These are phyloP conservation scores for Elasticomyces elasticus DNA, from an alignment of 495 filamentous ascomycete species.

Conservation along the genomic window DNA sequence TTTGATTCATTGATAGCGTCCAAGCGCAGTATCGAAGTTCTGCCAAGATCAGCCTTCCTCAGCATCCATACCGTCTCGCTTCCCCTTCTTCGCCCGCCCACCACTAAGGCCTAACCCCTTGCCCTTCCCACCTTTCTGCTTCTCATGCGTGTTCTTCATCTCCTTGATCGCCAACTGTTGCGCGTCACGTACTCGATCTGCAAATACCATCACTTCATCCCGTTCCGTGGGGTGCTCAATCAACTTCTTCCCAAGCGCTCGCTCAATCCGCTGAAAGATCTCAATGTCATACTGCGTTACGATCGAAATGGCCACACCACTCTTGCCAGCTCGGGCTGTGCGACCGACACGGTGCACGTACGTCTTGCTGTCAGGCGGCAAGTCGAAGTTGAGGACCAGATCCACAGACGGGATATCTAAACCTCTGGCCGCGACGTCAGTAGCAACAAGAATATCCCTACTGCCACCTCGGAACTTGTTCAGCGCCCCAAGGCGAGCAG, in stretches of 20 bases:
- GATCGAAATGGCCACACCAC: conserved; percentile 69
- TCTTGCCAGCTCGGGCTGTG: conserved; percentile 82
- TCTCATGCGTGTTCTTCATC: conserved; percentile 77
- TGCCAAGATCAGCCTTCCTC: conserved; percentile 69
- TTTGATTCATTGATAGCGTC: conserved; percentile 4
- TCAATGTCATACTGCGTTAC: conserved; percentile 92
- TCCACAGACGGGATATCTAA: conserved; percentile 92
- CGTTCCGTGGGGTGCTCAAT: conserved; percentile 55
- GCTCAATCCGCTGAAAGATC: conserved; percentile 74
- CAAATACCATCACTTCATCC: conserved; percentile 83
- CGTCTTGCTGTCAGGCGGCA: conserved; percentile 75
- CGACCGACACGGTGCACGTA: conserved; percentile 94
- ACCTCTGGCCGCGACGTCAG: conserved; percentile 88
- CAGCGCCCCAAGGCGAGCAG: conserved; percentile 69
- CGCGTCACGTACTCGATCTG: conserved; percentile 68
- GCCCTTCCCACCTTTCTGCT: conserved; percentile 49
- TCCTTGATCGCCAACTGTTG: conserved; percentile 70
- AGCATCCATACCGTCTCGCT: conserved; percentile 67
- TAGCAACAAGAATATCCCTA: conserved; percentile 83
- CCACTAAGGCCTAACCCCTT: conserved; percentile 24
- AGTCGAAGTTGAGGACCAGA: conserved; percentile 76
- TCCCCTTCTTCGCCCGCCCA: conserved; percentile 36
- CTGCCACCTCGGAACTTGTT: conserved; percentile 72
- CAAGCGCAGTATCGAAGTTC: background rate
- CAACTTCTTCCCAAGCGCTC: conserved; percentile 66